Conservation (phyloP, 2,329 filamentous ascomycete species). For the Paecilomyces niveus region DNA sequence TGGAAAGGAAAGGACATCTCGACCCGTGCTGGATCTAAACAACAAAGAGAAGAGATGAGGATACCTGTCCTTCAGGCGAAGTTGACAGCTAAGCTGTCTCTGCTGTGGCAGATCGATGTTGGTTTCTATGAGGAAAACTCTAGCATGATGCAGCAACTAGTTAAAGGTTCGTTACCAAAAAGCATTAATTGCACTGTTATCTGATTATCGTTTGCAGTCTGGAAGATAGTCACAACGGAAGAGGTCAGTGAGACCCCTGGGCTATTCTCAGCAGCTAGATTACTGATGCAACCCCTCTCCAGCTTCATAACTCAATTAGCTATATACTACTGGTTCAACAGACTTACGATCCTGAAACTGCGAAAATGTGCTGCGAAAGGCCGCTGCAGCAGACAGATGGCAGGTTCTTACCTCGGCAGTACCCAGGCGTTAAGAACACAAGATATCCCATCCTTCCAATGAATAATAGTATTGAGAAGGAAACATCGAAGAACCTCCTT, state of each 20-base stretch:
- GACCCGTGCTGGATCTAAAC: constrained; percentile 1
- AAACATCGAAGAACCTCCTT: constrained; percentile 2
- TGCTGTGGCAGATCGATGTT: constrained; percentile 18
- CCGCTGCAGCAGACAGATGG: constrained; percentile 9
- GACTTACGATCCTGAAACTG: constrained; percentile 1
- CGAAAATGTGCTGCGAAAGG: constrained; percentile 1
- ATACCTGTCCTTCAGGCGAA: constrained; percentile 7
- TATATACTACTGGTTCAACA: constrained; percentile 6
- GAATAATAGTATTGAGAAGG: neutral
- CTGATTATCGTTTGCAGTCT: neutral
- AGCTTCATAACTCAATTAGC: constrained; percentile 7
- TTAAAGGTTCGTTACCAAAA: constrained; percentile 7
- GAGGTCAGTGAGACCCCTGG: neutral
- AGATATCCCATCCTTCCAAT: neutral
- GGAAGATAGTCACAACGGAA: neutral
- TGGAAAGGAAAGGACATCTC: constrained; percentile 10
- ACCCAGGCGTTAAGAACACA: neutral
- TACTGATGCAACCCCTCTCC: neutral
- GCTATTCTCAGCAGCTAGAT: neutral
- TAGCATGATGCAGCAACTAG: constrained; percentile 10
- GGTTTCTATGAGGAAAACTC: constrained; percentile 10
- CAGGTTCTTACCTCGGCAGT: constrained; percentile 8
- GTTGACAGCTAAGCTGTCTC: constrained; percentile 6
- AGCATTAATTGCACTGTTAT: neutral
- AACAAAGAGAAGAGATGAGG: constrained; percentile 3